These are phyloP conservation scores for Volvariella surrecta DNA, from an alignment of 1,284 basidiomycete species.

Conservation along the genomic window DNA sequence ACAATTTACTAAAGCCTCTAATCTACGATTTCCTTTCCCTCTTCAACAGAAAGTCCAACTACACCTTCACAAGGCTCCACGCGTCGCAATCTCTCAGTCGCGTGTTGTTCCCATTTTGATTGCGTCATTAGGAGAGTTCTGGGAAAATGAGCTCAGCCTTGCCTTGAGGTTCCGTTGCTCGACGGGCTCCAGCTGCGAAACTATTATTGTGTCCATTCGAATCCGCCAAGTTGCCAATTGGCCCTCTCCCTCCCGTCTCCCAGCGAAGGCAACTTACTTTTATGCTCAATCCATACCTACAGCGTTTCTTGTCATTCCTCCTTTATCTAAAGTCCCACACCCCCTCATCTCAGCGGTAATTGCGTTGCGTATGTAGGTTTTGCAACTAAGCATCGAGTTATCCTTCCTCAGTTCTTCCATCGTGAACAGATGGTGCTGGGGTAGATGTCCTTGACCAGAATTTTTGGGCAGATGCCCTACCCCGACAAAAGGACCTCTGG, in stretches of 20 bases:
- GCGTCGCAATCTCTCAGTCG: slow-evolving; percentile 52
- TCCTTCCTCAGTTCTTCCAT: not conserved
- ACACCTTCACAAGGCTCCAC: slow-evolving; percentile 25
- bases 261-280: slow-evolving; percentile 52
- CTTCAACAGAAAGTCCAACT: slow-evolving; percentile 26
- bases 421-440: slow-evolving; percentile 64
- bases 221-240: slow-evolving; percentile 35
- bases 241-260: slow-evolving; percentile 21
- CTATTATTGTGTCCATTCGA: slow-evolving; percentile 26
- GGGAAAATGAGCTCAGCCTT: slow-evolving; percentile 25
- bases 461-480: slow-evolving; percentile 56
- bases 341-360: slow-evolving; percentile 44
- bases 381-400: not conserved
- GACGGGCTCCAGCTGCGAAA: slow-evolving; percentile 10
- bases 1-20: too few species aligned
- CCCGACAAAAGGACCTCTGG: slow-evolving; percentile 55
- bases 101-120: slow-evolving; percentile 46
- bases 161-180: slow-evolving; percentile 23
- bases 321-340: slow-evolving; percentile 20
- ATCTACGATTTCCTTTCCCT: not conserved
- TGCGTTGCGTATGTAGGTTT: slow-evolving; percentile 49
- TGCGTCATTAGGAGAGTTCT: slow-evolving; percentile 27
- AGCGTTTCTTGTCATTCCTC: slow-evolving; percentile 49
- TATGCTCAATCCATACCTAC: slow-evolving; percentile 47
- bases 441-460: slow-evolving; percentile 49